Evolutionary conservation across 1,284 basidiomycete species (phyloP).

Genomic region (Uromyces viciae-fabae): DNA sequence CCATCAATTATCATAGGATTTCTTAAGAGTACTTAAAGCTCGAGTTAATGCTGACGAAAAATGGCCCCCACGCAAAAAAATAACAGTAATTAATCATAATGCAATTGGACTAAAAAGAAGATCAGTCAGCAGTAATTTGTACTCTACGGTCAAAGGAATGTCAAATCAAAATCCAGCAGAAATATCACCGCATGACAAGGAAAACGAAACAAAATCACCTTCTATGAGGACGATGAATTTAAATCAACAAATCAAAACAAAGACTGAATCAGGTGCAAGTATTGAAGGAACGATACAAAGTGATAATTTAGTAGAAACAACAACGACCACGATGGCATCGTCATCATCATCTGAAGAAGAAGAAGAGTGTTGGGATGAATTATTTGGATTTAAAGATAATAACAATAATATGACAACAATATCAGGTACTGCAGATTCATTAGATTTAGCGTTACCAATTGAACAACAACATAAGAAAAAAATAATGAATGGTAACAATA

Average conservation of each 20-base stretch:
- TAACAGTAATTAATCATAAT: not conserved
- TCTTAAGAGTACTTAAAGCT: slow-evolving; percentile 33
- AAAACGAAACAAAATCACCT: too few species aligned
- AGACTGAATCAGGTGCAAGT: too few species aligned
- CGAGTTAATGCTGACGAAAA: slow-evolving; percentile 31
- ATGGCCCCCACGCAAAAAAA: not conserved
- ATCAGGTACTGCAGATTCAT: not conserved
- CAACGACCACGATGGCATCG: too few species aligned
- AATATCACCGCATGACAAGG: too few species aligned
- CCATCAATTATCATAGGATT: slow-evolving; percentile 23
- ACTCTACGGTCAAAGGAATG: too few species aligned
- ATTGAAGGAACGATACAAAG: not conserved
- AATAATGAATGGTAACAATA: not conserved
- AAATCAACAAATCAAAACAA: too few species aligned
- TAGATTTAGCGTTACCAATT: not conserved
- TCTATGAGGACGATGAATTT: too few species aligned
- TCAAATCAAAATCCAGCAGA: not conserved
- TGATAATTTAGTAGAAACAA: not conserved
- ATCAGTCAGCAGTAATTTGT: slow-evolving; percentile 20
- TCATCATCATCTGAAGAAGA: not conserved
- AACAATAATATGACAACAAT: not conserved
- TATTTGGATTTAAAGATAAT: slow-evolving; percentile 17
- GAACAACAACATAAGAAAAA: not conserved
- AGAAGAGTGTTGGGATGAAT: slow-evolving; percentile 42
- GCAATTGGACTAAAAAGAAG: not conserved